phyloP scores from a whole-genome alignment of 805 yeast genomes.

The Kluyveromyces lactis region DNA sequence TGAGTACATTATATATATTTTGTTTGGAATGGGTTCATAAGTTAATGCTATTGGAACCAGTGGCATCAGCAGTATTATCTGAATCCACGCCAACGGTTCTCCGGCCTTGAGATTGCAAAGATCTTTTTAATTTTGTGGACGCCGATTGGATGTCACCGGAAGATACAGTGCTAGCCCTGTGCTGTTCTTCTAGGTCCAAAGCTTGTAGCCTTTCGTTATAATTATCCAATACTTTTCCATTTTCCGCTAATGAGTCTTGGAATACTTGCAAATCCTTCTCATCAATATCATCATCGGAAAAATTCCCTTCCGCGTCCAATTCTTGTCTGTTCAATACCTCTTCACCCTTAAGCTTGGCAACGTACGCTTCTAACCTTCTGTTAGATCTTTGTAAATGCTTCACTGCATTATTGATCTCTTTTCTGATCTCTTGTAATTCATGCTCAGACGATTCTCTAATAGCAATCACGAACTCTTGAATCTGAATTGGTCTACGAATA shows the following conservation, averaged over 20 bases:
- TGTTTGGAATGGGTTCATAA: too few relatives aligned
- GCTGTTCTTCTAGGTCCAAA: constrained; percentile 39
- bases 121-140: not conserved
- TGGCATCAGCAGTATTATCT: constrained; percentile 32
- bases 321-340: constrained; percentile 11
- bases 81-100: constrained; percentile 19
- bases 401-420: constrained; percentile 35
- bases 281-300: constrained; percentile 25
- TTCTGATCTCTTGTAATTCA: constrained; percentile 29
- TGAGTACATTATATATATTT: too few relatives aligned
- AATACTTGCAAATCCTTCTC: constrained; percentile 43
- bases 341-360: constrained; percentile 30
- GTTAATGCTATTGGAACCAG: constrained; percentile 30
- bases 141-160: not conserved
- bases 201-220: constrained; percentile 40
- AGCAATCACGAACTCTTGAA: constrained; percentile 42
- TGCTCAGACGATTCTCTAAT: constrained; percentile 46
- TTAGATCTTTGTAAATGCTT: constrained; percentile 46
- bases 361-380: constrained; percentile 35
- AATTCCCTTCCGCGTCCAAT: constrained; percentile 12
- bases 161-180: constrained; percentile 28
- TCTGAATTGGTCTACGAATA: constrained; percentile 31
- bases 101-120: constrained; percentile 3
- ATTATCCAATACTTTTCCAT: constrained; percentile 43
- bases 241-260: constrained; percentile 49